Conservation (phyloP, 768 basidiomycete genomes). For the Serendipita vermifera region DNA sequence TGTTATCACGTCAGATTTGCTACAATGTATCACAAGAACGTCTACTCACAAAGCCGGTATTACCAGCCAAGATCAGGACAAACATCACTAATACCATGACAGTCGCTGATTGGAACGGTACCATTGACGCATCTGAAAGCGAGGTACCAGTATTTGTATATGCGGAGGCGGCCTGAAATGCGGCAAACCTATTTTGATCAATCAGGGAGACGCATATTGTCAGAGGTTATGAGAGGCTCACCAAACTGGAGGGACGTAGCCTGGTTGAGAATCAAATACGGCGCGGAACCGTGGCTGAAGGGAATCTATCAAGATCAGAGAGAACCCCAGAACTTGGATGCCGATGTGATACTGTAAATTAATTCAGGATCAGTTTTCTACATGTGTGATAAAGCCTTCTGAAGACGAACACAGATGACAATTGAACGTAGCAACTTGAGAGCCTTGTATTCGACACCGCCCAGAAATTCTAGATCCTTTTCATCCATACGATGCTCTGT, state of each 20-base stretch:
- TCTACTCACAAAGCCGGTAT: slow-evolving; percentile 77
- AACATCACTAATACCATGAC: slow-evolving; percentile 62
- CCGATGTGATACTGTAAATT: slow-evolving; percentile 59
- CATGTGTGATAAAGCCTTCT: slow-evolving; percentile 21
- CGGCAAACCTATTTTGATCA: slow-evolving; percentile 48
- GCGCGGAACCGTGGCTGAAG: slow-evolving; percentile 42
- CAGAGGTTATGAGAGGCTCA: slow-evolving; percentile 22
- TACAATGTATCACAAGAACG: slow-evolving; percentile 9
- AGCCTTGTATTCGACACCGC: slow-evolving; percentile 86
- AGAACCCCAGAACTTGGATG: slow-evolving; percentile 53
- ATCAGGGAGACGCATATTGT: background rate
- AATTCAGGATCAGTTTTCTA: slow-evolving; percentile 6
- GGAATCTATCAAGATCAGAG: slow-evolving; percentile 74
- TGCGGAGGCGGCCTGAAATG: slow-evolving; percentile 74
- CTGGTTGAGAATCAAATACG: slow-evolving; percentile 46
- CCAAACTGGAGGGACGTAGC: slow-evolving; percentile 52
- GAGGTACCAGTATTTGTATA: slow-evolving; percentile 86
- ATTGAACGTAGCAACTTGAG: slow-evolving; percentile 42
- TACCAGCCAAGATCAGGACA: slow-evolving; percentile 75
- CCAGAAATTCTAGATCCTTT: slow-evolving; percentile 82
- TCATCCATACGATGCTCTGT: slow-evolving; percentile 37
- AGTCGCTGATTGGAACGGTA: slow-evolving; percentile 81
- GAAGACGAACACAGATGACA: slow-evolving; percentile 54
- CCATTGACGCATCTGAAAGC: slow-evolving; percentile 78
- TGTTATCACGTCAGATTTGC: slow-evolving; percentile 21